Evolutionary conservation across 2,329 filamentous ascomycete genomes (phyloP).

Genomic region (Colletotrichum musicola): DNA sequence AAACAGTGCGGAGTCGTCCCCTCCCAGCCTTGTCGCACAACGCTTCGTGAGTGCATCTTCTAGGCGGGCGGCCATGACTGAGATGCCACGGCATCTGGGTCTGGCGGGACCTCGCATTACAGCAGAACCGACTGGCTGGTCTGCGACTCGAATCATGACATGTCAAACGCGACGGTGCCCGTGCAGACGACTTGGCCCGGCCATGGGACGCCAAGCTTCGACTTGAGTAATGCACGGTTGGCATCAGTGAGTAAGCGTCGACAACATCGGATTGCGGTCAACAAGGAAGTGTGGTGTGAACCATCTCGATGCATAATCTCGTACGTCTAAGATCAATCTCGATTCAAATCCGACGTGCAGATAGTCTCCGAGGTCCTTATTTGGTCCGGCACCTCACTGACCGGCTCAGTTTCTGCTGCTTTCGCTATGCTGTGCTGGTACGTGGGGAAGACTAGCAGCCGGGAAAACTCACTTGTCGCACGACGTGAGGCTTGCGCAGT

Average conservation of each 20-base stretch:
- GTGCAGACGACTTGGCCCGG: background rate
- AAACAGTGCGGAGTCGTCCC: background rate
- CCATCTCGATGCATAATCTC: too few species aligned
- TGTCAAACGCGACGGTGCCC: background rate
- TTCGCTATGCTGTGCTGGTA: too few species aligned
- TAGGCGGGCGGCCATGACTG: background rate
- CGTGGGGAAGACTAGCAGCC: too few species aligned
- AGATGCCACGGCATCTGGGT: background rate
- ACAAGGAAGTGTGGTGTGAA: too few species aligned
- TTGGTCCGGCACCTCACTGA: too few species aligned
- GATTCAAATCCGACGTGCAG: too few species aligned
- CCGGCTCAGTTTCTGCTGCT: too few species aligned
- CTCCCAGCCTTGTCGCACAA: background rate
- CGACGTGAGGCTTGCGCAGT: too few species aligned
- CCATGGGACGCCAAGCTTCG: constrained; percentile 1
- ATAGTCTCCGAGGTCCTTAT: too few species aligned
- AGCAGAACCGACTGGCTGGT: constrained; percentile 7
- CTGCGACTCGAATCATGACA: constrained; percentile 7
- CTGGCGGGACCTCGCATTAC: constrained; percentile 7
- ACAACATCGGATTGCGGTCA: background rate
- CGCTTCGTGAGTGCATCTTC: background rate
- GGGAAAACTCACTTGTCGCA: too few species aligned
- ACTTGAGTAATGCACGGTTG: constrained; percentile 9
- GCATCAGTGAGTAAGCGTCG: background rate
- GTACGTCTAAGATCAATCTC: too few species aligned